Evolutionary conservation across 306 rosid genomes (phyloP), one percentile per base, ranked within the genome.

Genomic region (Pyrus pyrifolia): DNA sequence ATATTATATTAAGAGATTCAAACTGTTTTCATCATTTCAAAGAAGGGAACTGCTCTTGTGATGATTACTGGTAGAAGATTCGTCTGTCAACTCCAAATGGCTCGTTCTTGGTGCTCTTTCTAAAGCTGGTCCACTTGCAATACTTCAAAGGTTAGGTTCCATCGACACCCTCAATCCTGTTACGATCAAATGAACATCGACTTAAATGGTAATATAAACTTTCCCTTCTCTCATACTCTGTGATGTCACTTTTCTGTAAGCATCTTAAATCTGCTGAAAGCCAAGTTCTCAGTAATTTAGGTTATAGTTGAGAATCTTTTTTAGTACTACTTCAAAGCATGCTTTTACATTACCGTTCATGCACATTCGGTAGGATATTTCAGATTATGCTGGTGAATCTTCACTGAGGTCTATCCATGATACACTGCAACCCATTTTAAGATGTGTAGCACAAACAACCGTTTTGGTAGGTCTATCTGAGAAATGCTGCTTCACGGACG

Each of bases 11-110:
- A 88, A 91, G 97, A 84, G 97, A 93, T 87, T 88, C 92, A 52
- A 94, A 90, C 81, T 91, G 97, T 72, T 94, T 94, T 85, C 96
- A 90, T 84, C 97, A 91, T 87, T 91, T 91, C 74, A 87, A 76
- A 70, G 90, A 82, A 19, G 96, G 97, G 55, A 78, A 81, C 67
- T 91, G 98, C 85, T 88, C 97, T 27, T 94, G 97, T 87, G 93
- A 91, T 60, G 93, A 91, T 82, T 94, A 90, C 68, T 91, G 98
- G 97, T 91, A 93, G 86, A 51, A 76, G 13, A 3, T 35, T 59
- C 38, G 23, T 72, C 53, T 1, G 5, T 13, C 4, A 31, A 58
- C 23, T 58, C 38, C 65, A 72, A 71, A n/a, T 53, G 76, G 66
- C 23, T 40, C 22, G 57, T 73, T 73, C 23, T 3, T 23, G 17